Evolutionary conservation across 768 basidiomycete genomes (phyloP), one percentile per base, ranked within the genome.

Genomic region (Boletus reticuloceps): DNA sequence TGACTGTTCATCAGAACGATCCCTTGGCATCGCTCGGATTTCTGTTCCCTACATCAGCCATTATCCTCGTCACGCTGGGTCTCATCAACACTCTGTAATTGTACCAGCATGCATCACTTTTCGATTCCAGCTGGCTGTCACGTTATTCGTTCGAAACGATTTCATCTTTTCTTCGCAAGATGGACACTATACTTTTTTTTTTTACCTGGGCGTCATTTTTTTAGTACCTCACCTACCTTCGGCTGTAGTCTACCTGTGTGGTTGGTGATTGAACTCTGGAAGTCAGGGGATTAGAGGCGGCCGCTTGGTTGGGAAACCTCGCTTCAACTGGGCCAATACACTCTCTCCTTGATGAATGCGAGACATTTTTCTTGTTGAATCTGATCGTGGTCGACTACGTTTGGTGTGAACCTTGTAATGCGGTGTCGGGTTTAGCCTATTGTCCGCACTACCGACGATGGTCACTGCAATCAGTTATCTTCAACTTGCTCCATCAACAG

Each of bases 111-210:
- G n/a, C 47, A 49, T 41, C 40, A 8, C 19, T 20, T 32, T 43
- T 50, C 25, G 38, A 50, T 46, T 31, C 40, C 53, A 41, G 58
- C 64, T 58, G 5, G 29, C 10, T 6, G 38, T 9, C 48, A 58
- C 50, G 31, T 52, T 29, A 16, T 67, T 67, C 58, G 67, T 69
- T 68, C 64, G 29, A 13, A 20, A 22, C 14, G 32, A 7, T 34
- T 48, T 37, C 27, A 19, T 12, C n/a, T 43, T 59, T 53, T 61
- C 59, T 55, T 58, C 50, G 46, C 31, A 51, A 53, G 56, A 60
- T 49, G 58, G 63, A 66, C 58, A 31, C 17, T n/a, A 3, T 32
- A 19, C 20, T n/a, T 25, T n/a, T 25, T 20, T 36, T 27, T 10
- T 40, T 51, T 64, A 27, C 5, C 27, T 27, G 27, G 5, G 5